Evolutionary conservation across 202 grass and related monocot species (phyloP).

Genomic region (Brachypodium distachyon): DNA sequence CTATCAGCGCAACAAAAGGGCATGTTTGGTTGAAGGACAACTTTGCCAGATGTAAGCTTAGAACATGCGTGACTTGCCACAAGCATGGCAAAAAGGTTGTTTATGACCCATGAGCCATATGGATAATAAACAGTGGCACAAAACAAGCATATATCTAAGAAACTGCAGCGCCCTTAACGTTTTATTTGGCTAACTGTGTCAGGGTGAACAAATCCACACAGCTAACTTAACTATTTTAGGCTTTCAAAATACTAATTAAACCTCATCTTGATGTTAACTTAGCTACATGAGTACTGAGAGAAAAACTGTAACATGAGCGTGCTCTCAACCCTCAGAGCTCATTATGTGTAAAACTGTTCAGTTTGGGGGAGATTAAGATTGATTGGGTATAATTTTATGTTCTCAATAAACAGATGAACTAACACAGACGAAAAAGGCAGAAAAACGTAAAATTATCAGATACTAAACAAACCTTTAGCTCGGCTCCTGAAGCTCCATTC

Average conservation of each 20-base stretch:
- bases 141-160: too few relatives aligned
- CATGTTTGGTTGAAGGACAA: too few relatives aligned
- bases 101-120: too few relatives aligned
- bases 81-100: too few relatives aligned
- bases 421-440: neutral
- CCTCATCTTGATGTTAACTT: neutral
- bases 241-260: neutral
- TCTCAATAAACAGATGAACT: neutral
- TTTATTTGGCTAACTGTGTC: too few relatives aligned
- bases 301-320: neutral
- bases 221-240: neutral
- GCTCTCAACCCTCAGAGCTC: neutral
- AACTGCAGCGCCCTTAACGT: too few relatives aligned
- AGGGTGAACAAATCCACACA: too few relatives aligned
- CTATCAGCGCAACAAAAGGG: too few relatives aligned
- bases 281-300: neutral
- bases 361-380: neutral
- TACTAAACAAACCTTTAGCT: conserved; percentile 75
- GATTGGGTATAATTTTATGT: neutral
- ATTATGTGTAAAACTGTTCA: neutral
- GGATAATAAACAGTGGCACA: too few relatives aligned
- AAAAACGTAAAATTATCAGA: neutral
- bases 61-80: too few relatives aligned
- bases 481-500: conserved; percentile 94
- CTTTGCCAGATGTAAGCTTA: too few relatives aligned